Evolutionary conservation across 2,329 filamentous ascomycete genomes (phyloP).

Genomic region (Pestalotiopsis sp.): DNA sequence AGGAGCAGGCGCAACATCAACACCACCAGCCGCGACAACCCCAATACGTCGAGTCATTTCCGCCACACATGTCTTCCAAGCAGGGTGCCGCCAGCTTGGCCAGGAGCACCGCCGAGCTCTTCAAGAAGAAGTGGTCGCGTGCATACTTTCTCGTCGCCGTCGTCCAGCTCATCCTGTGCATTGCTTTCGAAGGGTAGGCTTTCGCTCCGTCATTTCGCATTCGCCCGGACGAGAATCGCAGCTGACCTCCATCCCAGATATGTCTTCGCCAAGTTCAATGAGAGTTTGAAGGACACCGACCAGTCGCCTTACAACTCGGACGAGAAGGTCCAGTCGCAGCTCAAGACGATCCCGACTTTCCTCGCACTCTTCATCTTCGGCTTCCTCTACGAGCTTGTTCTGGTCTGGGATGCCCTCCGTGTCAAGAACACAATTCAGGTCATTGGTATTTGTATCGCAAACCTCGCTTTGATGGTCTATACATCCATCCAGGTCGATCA

Average conservation of each 20-base stretch:
- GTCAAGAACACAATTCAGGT: conserved; percentile 98
- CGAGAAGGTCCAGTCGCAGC: conserved; percentile 49
- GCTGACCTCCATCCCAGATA: conserved; percentile 58
- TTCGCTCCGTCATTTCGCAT: conserved; percentile 6
- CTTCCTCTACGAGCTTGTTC: conserved; percentile 86
- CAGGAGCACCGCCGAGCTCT: conserved; percentile 68
- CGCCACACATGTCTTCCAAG: conserved; percentile 36
- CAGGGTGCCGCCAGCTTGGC: conserved; percentile 35
- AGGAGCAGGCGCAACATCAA: conserved; percentile 21
- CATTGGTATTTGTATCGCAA: conserved; percentile 92
- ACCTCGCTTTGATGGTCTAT: conserved; percentile 89
- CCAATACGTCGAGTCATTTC: conserved; percentile 33
- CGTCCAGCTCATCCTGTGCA: conserved; percentile 77
- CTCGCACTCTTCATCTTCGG: conserved; percentile 96
- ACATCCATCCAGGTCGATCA: conserved; percentile 92
- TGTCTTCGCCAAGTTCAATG: conserved; percentile 86
- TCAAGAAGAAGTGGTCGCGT: conserved; percentile 87
- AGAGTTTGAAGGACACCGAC: conserved; percentile 44
- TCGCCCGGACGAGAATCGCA: neutral
- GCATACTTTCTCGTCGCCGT: conserved; percentile 76
- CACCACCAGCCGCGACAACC: conserved; percentile 21
- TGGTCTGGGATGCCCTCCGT: conserved; percentile 91
- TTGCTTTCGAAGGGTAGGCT: conserved; percentile 84
- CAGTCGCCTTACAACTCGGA: conserved; percentile 42
- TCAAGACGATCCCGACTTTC: conserved; percentile 87